Evolutionary conservation across 2,329 filamentous ascomycete genomes (phyloP).

Genomic region (Pseudophaeomoniella oleicola): DNA sequence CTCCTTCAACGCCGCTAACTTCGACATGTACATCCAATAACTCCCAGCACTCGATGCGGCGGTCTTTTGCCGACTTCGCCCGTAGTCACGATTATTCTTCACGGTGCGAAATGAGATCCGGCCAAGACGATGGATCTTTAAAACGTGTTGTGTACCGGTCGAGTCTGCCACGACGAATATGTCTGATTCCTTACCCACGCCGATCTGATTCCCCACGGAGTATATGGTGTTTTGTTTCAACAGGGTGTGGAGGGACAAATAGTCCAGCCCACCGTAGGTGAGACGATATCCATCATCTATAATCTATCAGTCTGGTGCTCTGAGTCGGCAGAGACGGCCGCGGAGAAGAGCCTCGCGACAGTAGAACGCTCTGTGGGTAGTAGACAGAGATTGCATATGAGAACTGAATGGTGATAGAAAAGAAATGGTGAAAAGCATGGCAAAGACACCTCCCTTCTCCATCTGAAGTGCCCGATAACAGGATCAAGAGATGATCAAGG

Average conservation of each 20-base stretch:
- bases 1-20: slow-evolving; percentile 85
- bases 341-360: too few relatives aligned
- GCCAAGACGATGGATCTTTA: slow-evolving; percentile 92
- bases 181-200: slow-evolving; percentile 94
- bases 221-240: slow-evolving; percentile 68
- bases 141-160: slow-evolving; percentile 59
- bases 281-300: slow-evolving; percentile 83
- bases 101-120: slow-evolving; percentile 95
- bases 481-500: slow-evolving; percentile 1
- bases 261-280: slow-evolving; percentile 93
- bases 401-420: too few relatives aligned
- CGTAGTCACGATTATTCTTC: slow-evolving; percentile 90
- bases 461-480: too few relatives aligned
- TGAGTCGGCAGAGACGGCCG: too few relatives aligned
- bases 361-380: too few relatives aligned
- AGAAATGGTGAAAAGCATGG: too few relatives aligned
- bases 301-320: too few relatives aligned
- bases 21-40: slow-evolving; percentile 97
- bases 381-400: too few relatives aligned
- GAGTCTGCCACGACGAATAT: slow-evolving; percentile 86
- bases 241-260: slow-evolving; percentile 86
- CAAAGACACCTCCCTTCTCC: too few relatives aligned
- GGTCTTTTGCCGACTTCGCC: slow-evolving; percentile 48
- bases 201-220: slow-evolving; percentile 86
- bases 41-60: slow-evolving; percentile 38